A percentile compares a stretch with the other conserved stretches of the same genome.
phyloP scores from a whole-genome alignment of 2,329 filamentous ascomycete species.

The Daldinia sp. region DNA sequence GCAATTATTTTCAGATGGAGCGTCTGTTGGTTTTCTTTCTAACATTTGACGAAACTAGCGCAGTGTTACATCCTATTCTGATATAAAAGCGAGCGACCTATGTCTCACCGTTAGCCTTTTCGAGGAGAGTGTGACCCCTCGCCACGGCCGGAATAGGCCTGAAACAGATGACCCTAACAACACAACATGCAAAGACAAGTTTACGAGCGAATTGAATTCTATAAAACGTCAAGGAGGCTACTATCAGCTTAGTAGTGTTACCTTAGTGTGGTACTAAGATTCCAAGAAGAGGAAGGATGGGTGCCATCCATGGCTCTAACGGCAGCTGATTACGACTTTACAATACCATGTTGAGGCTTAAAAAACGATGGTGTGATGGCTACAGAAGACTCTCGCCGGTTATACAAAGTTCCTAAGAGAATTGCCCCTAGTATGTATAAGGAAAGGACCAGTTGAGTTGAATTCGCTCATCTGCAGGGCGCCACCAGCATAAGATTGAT shows the following conservation, averaged over 20 bases:
- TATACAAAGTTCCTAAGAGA: neutral
- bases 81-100: neutral
- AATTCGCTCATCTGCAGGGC: constrained; percentile 32
- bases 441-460: neutral
- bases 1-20: neutral
- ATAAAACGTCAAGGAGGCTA: neutral
- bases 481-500: constrained; percentile 25
- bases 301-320: constrained; percentile 17
- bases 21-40: constrained; percentile 1
- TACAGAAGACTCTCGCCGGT: neutral
- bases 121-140: constrained; percentile 8
- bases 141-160: constrained; percentile 4
- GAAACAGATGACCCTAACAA: constrained; percentile 4
- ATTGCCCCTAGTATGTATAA: constrained; percentile 3
- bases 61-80: constrained; percentile 9
- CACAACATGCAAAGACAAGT: constrained; percentile 10
- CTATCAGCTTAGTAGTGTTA: constrained; percentile 20
- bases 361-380: constrained; percentile 29
- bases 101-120: constrained; percentile 13
- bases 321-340: constrained; percentile 33
- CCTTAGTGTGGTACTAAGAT: constrained; percentile 13
- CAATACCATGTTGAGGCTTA: constrained; percentile 31
- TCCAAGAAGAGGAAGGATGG: constrained; percentile 12
- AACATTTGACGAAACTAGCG: constrained; percentile 8
- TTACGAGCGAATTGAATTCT: constrained; percentile 17